Percentiles rank a stretch among this genome's conserved stretches.
phyloP scores from a whole-genome alignment of 2,329 filamentous ascomycete species.

The Davidsoniella virescens region DNA sequence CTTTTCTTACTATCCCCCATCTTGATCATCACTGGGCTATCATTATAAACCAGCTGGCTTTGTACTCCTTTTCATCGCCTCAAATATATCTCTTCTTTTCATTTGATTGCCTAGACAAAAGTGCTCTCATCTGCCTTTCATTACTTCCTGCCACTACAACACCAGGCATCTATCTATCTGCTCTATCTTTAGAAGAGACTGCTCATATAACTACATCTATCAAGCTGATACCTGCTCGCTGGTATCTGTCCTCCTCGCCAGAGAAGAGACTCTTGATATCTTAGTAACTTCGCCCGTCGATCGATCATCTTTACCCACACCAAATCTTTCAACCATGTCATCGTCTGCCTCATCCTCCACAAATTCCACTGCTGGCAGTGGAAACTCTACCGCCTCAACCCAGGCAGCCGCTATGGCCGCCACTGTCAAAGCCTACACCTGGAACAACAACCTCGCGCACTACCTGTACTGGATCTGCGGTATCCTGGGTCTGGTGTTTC shows the following conservation, averaged over 20 bases:
- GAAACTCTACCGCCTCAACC: constrained; percentile 9
- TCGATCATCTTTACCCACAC: background rate
- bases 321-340: background rate
- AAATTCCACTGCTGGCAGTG: constrained; percentile 11
- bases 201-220: no score
- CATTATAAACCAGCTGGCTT: constrained; percentile 1
- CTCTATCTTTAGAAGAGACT: background rate
- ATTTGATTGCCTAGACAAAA: background rate
- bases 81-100: background rate
- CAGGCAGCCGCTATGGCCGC: constrained; percentile 10
- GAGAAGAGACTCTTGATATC: no score
- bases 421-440: constrained; percentile 20
- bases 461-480: constrained; percentile 50
- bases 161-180: background rate
- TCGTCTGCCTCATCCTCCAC: background rate
- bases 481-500: constrained; percentile 43
- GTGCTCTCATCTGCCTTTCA: background rate
- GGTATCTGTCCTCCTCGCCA: no score
- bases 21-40: background rate
- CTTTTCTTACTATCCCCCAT: constrained; percentile 5
- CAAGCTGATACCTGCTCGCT: no score
- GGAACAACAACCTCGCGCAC: constrained; percentile 39
- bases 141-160: background rate
- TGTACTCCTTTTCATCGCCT: background rate
- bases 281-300: background rate